phyloP scores from a whole-genome alignment of 805 yeast genomes.

The Wickerhamiella sergipiensis region DNA sequence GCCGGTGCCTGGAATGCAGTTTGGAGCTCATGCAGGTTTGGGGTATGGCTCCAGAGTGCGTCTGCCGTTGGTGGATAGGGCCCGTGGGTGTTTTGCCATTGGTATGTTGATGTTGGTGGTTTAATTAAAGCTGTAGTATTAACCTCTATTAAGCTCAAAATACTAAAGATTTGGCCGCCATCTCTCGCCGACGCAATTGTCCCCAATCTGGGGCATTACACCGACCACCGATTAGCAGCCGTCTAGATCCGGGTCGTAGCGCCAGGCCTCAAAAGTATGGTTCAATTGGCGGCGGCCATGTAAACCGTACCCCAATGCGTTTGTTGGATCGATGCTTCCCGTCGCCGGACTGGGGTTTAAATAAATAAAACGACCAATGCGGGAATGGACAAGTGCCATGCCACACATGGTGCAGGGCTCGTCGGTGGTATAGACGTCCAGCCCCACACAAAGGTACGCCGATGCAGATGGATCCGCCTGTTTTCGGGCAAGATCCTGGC shows the following conservation, averaged over 20 bases:
- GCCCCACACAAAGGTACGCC: conserved; percentile 58
- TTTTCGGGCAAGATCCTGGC: conserved; percentile 31
- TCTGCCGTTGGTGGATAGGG: too few species aligned
- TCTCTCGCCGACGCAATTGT: too few species aligned
- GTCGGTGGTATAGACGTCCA: conserved; percentile 75
- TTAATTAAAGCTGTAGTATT: too few species aligned
- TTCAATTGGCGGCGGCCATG: conserved; percentile 67
- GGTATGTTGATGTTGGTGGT: too few species aligned
- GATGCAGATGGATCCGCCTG: conserved; percentile 8
- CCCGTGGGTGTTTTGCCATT: too few species aligned
- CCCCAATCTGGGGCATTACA: too few species aligned
- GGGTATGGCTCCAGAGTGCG: too few species aligned
- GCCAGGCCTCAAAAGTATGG: conserved; percentile 79
- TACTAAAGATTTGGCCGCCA: too few species aligned
- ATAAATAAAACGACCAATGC: conserved; percentile 59
- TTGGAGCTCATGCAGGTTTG: neutral
- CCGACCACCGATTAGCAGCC: neutral
- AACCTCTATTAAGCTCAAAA: too few species aligned
- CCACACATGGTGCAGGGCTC: conserved; percentile 96
- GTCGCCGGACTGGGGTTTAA: conserved; percentile 34
- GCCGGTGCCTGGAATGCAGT: neutral
- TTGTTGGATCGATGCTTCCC: conserved; percentile 40
- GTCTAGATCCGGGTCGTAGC: neutral
- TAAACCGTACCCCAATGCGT: conserved; percentile 59
- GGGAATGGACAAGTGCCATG: conserved; percentile 90